These are phyloP conservation scores for Clitopilus passeckerianus DNA, from an alignment of 768 basidiomycete genomes.

Conservation along the genomic window DNA sequence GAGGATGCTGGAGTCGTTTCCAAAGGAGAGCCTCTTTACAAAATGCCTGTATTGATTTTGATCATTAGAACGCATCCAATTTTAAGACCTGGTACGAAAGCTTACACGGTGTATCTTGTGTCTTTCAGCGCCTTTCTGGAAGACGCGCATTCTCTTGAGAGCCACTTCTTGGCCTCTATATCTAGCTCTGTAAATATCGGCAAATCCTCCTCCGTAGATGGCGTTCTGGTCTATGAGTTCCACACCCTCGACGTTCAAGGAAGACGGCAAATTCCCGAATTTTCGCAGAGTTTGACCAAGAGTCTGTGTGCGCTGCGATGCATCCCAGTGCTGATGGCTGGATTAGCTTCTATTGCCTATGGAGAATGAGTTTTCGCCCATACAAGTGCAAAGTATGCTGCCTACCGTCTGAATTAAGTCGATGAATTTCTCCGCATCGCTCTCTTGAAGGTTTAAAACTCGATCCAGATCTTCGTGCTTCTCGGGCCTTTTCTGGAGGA, in stretches of 20 bases:
- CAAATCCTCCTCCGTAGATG: constrained; percentile 21
- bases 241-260: constrained; percentile 18
- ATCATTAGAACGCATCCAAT: neutral
- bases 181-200: constrained; percentile 20
- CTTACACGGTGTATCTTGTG: constrained; percentile 14
- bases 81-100: neutral
- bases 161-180: constrained; percentile 17
- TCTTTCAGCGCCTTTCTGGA: constrained; percentile 10
- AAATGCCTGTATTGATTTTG: constrained; percentile 11
- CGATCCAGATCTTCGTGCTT: neutral
- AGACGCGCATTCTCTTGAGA: constrained; percentile 21
- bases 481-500: neutral
- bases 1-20: constrained; percentile 18
- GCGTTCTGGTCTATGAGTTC: constrained; percentile 14
- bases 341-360: neutral
- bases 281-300: constrained; percentile 16
- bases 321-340: neutral
- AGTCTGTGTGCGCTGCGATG: constrained; percentile 15
- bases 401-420: neutral
- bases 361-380: neutral
- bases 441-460: neutral
- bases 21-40: constrained; percentile 21
- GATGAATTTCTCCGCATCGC: neutral
- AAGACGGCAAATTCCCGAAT: constrained; percentile 17
- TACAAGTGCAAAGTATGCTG: too few species aligned